phyloP scores from a whole-genome alignment of 805 yeast species.

The Scheffersomyces coipomensis region DNA sequence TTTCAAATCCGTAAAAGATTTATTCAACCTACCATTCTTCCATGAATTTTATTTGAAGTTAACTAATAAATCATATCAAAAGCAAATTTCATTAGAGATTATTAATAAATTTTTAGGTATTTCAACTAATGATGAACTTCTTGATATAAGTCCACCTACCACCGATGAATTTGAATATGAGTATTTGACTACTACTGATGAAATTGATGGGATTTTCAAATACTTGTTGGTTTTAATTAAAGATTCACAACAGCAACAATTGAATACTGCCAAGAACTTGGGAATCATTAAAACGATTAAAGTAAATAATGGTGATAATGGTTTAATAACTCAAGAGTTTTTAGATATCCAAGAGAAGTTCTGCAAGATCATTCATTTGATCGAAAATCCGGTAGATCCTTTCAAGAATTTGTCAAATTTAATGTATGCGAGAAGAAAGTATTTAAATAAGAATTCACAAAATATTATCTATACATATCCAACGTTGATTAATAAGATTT shows the following conservation, averaged over 20 bases:
- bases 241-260: conserved; percentile 20
- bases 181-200: conserved; percentile 33
- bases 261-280: conserved; percentile 36
- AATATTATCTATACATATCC: conserved; percentile 72
- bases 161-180: conserved; percentile 21
- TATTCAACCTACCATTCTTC: conserved; percentile 50
- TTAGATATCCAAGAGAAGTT: conserved; percentile 56
- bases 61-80: conserved; percentile 53
- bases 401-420: conserved; percentile 30
- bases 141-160: not conserved
- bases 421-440: conserved; percentile 38
- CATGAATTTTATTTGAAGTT: conserved; percentile 49
- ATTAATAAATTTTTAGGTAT: conserved; percentile 52
- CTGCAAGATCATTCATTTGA: conserved; percentile 66
- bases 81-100: conserved; percentile 58
- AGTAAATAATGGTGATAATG: conserved; percentile 24
- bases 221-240: conserved; percentile 56
- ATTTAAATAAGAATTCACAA: conserved; percentile 52
- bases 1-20: conserved; percentile 36
- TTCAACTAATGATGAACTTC: conserved; percentile 15
- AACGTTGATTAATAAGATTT: conserved; percentile 61
- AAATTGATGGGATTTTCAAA: conserved; percentile 59
- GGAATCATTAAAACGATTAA: conserved; percentile 36
- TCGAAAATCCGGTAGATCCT: conserved; percentile 41
- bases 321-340: conserved; percentile 32